Evolutionary conservation across 345 rosid genomes (phyloP), one percentile per base, ranked within the genome.

Genomic region (Euphorbia peplus): DNA sequence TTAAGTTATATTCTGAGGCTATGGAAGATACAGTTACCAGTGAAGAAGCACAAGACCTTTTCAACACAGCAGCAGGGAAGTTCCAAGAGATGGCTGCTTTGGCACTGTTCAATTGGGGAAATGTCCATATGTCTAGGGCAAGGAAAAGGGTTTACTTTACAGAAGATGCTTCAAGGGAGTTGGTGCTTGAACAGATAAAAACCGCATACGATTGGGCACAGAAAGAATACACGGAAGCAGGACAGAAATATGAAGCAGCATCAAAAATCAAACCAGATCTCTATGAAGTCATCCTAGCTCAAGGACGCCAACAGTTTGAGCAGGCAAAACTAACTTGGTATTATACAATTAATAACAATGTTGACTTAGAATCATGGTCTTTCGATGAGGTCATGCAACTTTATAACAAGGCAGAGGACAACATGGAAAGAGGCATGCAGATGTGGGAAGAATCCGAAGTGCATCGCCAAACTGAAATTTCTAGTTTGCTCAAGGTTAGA

Each of bases 251-350:
- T 48, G 92, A 85, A 75, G 92, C 86, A 76, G 93, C 99, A 55
- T 60, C 88, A 79, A 86, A 76, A 77, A 82, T 87, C 72, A 91
- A 95, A 76, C 89, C 96, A 24, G 95, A 95, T 75, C 82, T 86
- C 67, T 85, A 84, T 44, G 95, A 91, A 81, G 89, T 79, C 41
- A 66, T 69, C 73, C 76, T 87, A 50, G 97, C 97, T 41, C 81
- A 88, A 25, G 95, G 88, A 60, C 90, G 83, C 72, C 93, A 85
- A 75, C 90, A 84, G 51, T 95, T 89, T 80, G 99, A 88, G 87
- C 91, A 80, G 83, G 97, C 93, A 69, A 91, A 88, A 67, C 89
- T 91, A 71, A 83, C 89, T 42, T 93, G 98, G 97, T 85, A 85
- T 74, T 88, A 88, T 67, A 88, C 85, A 11, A 73, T 87, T 72